Percentiles rank a stretch among this genome's conserved stretches.
Evolutionary conservation across 2,329 filamentous ascomycete genomes (phyloP).

Genomic region (Chaetomium sp.): DNA sequence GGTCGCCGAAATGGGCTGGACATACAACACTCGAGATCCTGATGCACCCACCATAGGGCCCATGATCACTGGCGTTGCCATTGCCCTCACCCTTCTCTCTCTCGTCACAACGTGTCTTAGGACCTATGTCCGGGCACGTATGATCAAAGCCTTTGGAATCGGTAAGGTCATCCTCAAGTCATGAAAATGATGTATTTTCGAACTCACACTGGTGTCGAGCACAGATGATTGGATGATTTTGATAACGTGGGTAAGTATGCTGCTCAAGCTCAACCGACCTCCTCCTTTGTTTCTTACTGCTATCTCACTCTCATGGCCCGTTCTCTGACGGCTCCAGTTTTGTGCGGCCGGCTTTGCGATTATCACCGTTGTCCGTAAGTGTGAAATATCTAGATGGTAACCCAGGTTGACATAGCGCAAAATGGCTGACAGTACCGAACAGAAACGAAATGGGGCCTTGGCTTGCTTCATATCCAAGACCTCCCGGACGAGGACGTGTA

Average conservation of each 20-base stretch:
- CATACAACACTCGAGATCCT: slow-evolving; percentile 30
- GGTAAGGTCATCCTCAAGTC: slow-evolving; percentile 21
- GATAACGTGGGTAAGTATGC: slow-evolving; percentile 25
- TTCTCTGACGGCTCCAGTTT: slow-evolving; percentile 20
- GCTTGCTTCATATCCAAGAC: slow-evolving; percentile 30
- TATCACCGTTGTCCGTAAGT: slow-evolving; percentile 33
- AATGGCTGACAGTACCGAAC: background rate
- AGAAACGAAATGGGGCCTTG: slow-evolving; percentile 41
- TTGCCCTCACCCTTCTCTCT: slow-evolving; percentile 28
- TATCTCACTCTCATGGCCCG: background rate
- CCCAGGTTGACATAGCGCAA: background rate
- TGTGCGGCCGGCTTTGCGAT: slow-evolving; percentile 31
- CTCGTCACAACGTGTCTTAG: slow-evolving; percentile 29
- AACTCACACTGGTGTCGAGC: background rate
- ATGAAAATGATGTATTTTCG: too few species aligned
- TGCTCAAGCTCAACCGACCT: background rate
- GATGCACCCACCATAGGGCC: slow-evolving; percentile 31
- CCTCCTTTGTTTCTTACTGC: background rate
- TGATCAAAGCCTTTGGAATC: slow-evolving; percentile 32
- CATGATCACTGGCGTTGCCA: slow-evolving; percentile 27
- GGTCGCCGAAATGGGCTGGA: slow-evolving; percentile 30
- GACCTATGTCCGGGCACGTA: slow-evolving; percentile 29
- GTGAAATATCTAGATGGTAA: background rate
- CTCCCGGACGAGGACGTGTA: slow-evolving; percentile 34
- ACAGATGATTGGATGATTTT: slow-evolving; percentile 30